A percentile compares a stretch with the other conserved stretches of the same genome.
Conservation (phyloP, 768 basidiomycete species). For the Russula lepida region DNA sequence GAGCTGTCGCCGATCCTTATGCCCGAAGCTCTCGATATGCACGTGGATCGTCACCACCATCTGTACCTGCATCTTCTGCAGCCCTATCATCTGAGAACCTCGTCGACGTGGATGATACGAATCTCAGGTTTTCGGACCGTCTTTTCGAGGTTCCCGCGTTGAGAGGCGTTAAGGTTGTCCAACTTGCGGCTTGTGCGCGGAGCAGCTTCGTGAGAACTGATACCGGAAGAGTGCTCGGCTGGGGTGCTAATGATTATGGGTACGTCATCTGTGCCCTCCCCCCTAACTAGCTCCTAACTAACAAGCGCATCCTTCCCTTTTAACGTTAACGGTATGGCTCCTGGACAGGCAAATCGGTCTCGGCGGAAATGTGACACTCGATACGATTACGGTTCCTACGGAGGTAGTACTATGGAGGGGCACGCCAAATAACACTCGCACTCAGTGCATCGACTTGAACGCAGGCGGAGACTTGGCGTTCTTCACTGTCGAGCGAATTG, state of each 20-base stretch:
- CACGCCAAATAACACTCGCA: constrained; percentile 40
- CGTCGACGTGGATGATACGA: constrained; percentile 29
- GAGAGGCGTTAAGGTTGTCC: constrained; percentile 49
- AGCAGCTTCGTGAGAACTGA: constrained; percentile 66
- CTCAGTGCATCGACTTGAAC: constrained; percentile 54
- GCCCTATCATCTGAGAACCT: constrained; percentile 21
- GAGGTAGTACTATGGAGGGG: constrained; percentile 70
- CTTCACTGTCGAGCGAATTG: constrained; percentile 59
- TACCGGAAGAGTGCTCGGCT: constrained; percentile 70
- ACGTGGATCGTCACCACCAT: constrained; percentile 24
- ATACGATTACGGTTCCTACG: constrained; percentile 72
- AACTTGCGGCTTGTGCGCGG: constrained; percentile 63
- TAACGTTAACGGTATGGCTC: neutral
- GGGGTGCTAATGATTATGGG: constrained; percentile 88
- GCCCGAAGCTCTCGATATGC: constrained; percentile 37
- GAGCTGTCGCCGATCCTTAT: constrained; percentile 43
- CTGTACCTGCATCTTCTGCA: constrained; percentile 29
- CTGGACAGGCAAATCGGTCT: constrained; percentile 68
- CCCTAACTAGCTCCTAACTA: neutral
- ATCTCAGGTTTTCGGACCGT: constrained; percentile 56
- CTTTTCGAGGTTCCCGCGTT: constrained; percentile 75
- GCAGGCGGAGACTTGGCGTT: constrained; percentile 74
- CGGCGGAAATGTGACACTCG: constrained; percentile 51
- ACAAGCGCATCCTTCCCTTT: neutral
- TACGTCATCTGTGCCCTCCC: constrained; percentile 26